A percentile compares a stretch with the other conserved stretches of the same genome.
Evolutionary conservation across 2,329 filamentous ascomycete species (phyloP).

Genomic region (Talaromyces sp.): DNA sequence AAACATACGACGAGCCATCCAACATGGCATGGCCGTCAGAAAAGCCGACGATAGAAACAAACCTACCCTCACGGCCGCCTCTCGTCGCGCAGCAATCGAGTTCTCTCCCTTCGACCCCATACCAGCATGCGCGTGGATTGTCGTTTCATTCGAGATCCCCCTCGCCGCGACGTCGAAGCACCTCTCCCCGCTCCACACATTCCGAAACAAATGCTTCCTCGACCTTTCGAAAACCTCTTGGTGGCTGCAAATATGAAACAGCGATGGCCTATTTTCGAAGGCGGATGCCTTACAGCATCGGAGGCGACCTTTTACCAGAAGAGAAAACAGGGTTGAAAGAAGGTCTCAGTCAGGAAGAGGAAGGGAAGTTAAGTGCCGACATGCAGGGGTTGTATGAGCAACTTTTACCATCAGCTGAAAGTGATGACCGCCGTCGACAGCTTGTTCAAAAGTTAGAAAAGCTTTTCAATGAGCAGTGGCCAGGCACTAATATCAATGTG

Average conservation of each 20-base stretch:
- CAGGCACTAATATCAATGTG: slow-evolving; percentile 82
- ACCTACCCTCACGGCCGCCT: slow-evolving; percentile 46
- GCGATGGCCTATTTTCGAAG: slow-evolving; percentile 75
- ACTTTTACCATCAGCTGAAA: slow-evolving; percentile 76
- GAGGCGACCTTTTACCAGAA: slow-evolving; percentile 72
- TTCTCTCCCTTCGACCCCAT: slow-evolving; percentile 89
- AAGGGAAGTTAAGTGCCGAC: slow-evolving; percentile 71
- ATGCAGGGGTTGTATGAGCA: slow-evolving; percentile 82
- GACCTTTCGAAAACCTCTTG: slow-evolving; percentile 63
- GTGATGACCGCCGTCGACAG: slow-evolving; percentile 69
- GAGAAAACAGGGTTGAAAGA: slow-evolving; percentile 67
- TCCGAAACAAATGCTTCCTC: slow-evolving; percentile 81
- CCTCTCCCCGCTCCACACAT: slow-evolving; percentile 85
- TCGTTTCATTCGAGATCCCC: slow-evolving; percentile 75
- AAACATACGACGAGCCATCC: slow-evolving; percentile 39
- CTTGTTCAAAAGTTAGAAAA: slow-evolving; percentile 85
- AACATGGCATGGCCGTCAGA: slow-evolving; percentile 40
- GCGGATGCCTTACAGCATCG: slow-evolving; percentile 87
- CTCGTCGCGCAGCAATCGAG: slow-evolving; percentile 68
- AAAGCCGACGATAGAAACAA: slow-evolving; percentile 31
- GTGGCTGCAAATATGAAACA: slow-evolving; percentile 84
- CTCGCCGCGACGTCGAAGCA: slow-evolving; percentile 72
- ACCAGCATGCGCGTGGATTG: slow-evolving; percentile 80
- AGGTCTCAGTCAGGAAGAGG: slow-evolving; percentile 67
- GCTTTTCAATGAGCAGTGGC: slow-evolving; percentile 88